Conservation (phyloP, 371 early-diverging fungal species). For the Lichtheimia ornata region DNA sequence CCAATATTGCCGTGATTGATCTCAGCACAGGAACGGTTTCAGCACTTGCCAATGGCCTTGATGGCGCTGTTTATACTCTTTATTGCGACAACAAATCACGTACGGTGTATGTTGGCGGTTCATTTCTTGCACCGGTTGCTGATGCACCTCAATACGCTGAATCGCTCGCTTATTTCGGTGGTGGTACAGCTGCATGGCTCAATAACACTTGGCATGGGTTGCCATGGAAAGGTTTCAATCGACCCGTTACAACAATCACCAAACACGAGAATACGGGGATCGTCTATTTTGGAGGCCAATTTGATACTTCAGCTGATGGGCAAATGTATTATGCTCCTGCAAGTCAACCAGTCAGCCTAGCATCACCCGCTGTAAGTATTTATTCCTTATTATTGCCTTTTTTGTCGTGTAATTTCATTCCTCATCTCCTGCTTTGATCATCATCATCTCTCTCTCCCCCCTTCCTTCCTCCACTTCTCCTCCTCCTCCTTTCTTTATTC, state of each 20-base stretch:
- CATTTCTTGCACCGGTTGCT: constrained; percentile 35
- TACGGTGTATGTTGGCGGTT: constrained; percentile 51
- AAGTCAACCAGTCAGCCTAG: constrained; percentile 41
- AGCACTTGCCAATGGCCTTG: constrained; percentile 62
- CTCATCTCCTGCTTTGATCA: not conserved
- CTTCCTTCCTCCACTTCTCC: not conserved
- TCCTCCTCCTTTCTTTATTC: constrained; percentile 1
- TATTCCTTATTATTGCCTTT: constrained; percentile 1
- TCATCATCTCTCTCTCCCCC: constrained; percentile 4
- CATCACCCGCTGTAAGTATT: constrained; percentile 29
- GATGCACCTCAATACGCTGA: constrained; percentile 27
- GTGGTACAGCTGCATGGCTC: constrained; percentile 58
- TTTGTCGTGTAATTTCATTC: constrained; percentile 5
- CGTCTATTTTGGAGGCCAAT: constrained; percentile 43
- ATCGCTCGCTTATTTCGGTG: constrained; percentile 55
- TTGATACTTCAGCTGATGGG: constrained; percentile 48
- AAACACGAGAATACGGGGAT: constrained; percentile 20
- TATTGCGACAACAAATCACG: constrained; percentile 56
- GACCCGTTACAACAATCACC: constrained; percentile 41
- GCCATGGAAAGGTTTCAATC: constrained; percentile 68
- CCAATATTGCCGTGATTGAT: constrained; percentile 61
- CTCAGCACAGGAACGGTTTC: constrained; percentile 37
- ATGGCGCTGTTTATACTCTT: constrained; percentile 67
- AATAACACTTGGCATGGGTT: constrained; percentile 43
- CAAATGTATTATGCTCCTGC: constrained; percentile 37